phyloP scores from a whole-genome alignment of 768 basidiomycete genomes.

The Leccinum truebloodii region DNA sequence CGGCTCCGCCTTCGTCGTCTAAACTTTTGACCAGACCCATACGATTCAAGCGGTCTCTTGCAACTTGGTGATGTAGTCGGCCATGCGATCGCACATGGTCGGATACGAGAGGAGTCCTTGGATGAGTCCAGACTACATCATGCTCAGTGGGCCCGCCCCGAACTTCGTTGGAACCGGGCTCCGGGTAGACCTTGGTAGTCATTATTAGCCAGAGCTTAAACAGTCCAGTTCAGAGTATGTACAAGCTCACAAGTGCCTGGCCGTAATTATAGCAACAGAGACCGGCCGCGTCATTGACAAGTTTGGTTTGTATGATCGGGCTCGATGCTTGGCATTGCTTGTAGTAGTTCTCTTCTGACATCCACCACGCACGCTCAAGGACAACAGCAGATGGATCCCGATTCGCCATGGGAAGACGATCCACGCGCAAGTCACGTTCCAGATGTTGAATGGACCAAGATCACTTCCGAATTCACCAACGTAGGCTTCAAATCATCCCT shows the following conservation, averaged over 20 bases:
- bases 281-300: neutral
- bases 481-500: slow-evolving; percentile 37
- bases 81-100: slow-evolving; percentile 17
- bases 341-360: neutral
- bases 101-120: neutral
- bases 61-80: slow-evolving; percentile 14
- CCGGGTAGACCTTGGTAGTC: neutral
- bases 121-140: neutral
- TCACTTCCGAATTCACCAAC: slow-evolving; percentile 71
- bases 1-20: slow-evolving; percentile 21
- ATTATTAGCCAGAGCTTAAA: neutral
- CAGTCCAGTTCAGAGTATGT: neutral
- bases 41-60: slow-evolving; percentile 25
- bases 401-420: slow-evolving; percentile 64
- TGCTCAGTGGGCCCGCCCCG: neutral
- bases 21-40: slow-evolving; percentile 12
- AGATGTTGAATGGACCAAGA: slow-evolving; percentile 66
- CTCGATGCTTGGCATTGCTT: neutral
- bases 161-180: neutral
- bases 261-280: neutral
- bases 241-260: neutral
- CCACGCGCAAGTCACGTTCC: slow-evolving; percentile 33
- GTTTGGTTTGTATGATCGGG: neutral
- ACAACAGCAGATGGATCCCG: slow-evolving; percentile 26
- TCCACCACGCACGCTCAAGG: neutral